A percentile compares a stretch with the other conserved stretches of the same genome.
Evolutionary conservation across 164 flowering plant species (phyloP).

Genomic region (Protea cynaroides): DNA sequence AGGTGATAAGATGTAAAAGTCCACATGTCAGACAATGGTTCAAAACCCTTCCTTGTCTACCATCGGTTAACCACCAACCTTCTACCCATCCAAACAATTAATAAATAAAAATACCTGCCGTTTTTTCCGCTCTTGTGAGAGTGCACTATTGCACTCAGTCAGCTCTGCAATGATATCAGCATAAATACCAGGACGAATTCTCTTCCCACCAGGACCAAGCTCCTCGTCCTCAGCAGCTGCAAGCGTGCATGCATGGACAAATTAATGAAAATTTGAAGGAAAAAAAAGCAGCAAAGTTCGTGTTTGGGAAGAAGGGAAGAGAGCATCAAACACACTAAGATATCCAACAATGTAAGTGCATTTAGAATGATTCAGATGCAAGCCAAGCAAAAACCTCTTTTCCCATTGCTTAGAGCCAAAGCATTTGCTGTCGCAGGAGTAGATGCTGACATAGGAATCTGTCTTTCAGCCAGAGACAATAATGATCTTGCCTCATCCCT

Average conservation of each 20-base stretch:
- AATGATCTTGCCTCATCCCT: constrained; percentile 87
- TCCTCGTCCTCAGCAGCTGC: constrained; percentile 72
- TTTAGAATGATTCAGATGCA: background rate
- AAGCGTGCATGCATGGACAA: no score
- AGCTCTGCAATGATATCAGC: constrained; percentile 60
- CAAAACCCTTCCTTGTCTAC: no score
- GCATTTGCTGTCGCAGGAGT: constrained; percentile 31
- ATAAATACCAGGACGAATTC: constrained; percentile 64
- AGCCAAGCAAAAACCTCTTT: constrained; percentile 56
- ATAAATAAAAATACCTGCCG: constrained; percentile 75
- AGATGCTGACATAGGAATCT: constrained; percentile 43
- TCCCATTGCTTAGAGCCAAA: constrained; percentile 65
- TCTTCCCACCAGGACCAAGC: constrained; percentile 59
- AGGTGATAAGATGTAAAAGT: no score
- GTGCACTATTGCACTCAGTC: constrained; percentile 75
- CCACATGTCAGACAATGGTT: no score
- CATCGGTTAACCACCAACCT: no score
- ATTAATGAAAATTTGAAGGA: no score
- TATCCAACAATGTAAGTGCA: background rate
- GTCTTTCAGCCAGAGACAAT: constrained; percentile 80
- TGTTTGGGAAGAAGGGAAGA: no score
- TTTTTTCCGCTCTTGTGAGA: constrained; percentile 87
- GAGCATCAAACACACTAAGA: background rate
- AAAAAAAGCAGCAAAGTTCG: no score
- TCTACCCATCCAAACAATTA: no score